Evolutionary conservation across 2,329 filamentous ascomycete genomes (phyloP), one percentile per base, ranked within the genome.

Genomic region (Aspergillus transmontanensis): DNA sequence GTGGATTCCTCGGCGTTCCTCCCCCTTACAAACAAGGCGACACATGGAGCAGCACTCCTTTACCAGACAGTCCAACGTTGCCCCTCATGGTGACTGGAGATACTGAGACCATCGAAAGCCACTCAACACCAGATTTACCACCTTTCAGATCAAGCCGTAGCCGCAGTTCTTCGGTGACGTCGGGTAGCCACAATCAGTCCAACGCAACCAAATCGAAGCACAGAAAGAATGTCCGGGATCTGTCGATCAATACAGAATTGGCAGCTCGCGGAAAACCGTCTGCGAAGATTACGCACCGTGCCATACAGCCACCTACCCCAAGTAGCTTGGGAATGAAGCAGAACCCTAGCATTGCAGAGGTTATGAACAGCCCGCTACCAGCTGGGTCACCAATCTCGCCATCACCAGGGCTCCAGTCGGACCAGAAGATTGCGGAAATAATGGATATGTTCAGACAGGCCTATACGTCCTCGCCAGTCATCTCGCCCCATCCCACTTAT

Each of bases 401-500:
- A 57, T 71, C 71, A 23, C 68, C 71, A 7, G 60, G 68, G 30
- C 66, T 70, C 36, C 67, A 68, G 6, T 66, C 75, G 2, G 72
- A 68, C 21, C 73, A 75, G 57, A 79, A 77, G 57, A 69, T 75
- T 19, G 72, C 76, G 6, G 78, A 80, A 60, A 76, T 80, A 36
- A 80, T 81, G 77, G 74, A 76, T 30, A 68, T 80, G 65, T 78
- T 80, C 57, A 77, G 69, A 57, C 76, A 79, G 66, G 77, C 77
- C 6, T 79, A 76, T 53, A 68, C 58, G 41, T 73, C 76, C 2
- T 70, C 70, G 7, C 72, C 74, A 53, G 63, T 61, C 10, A 59
- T 71, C 9, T 73, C 68, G n/a, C 64, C 74, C 2, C 70, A 76
- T 51, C 74, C 79, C 16, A 79, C 76, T 1, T 78, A 77, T 59